Base-by-base conservation (phyloP, 2,329 filamentous ascomycete species). In the Davidsoniella neocaledoniae region DNA sequence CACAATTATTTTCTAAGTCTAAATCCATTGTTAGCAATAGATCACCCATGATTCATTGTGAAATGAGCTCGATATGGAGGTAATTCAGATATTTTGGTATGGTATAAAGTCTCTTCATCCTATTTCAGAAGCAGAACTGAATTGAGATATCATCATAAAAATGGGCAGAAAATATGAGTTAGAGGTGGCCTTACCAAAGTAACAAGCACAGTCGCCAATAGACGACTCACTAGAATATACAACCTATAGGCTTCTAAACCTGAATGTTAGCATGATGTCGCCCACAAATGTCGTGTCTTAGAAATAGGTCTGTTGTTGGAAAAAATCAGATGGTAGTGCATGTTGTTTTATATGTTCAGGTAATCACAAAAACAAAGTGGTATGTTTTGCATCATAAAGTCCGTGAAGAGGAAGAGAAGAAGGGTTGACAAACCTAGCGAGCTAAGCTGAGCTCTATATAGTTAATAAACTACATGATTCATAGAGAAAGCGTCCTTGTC, bases 111-210 rank as follows among this genome's bases (percentile, higher is more conserved):
- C 39, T 80, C 78, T 73, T 79, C 77, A 81, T 67, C 64, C 57
- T 63, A 60, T 58, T 76, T 83, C 79, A 82, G 79, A 74, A 83
- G 79, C 79, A 83, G 79, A 83, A 83, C 79, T 83, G 79, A 69
- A 68, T 67, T 64, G 56, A 58, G 66, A 68, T 77, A 68, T 82
- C 78, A 82, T 83, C 79, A 81, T 70, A 71, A 65, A 45, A 25
- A 25, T 43, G 21, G 14, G 39, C 7, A 23, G 21, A 23, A 23
- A 19, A 17, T 42, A 8, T 29, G 33, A 5, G 14, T 19, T 10
- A 16, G 2, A n/a, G 7, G 29, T 26, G 6, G 21, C 17, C 29
- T 36, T 46, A 29, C 29, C 29, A 33, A 29, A 33, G 12, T 5
- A 10, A 12, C 29, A 9, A 33, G 7, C 12, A 33, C 29, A 33